A percentile compares a stretch with the other conserved stretches of the same genome.
phyloP scores from a whole-genome alignment of 768 basidiomycete species.

The Boletales sp. region DNA sequence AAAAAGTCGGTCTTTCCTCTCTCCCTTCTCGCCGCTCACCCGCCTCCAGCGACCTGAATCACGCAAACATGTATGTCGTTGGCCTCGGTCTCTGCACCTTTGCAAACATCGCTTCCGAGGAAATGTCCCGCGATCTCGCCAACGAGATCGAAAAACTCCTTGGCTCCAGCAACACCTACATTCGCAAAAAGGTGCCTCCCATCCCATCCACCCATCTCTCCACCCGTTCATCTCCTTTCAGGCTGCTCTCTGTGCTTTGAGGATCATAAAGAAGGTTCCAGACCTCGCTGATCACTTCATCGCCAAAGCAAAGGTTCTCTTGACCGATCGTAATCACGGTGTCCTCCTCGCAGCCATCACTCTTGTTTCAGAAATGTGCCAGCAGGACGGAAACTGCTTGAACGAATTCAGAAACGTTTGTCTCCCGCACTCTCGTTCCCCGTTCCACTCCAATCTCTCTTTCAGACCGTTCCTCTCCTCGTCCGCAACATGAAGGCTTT shows the following conservation, averaged over 20 bases:
- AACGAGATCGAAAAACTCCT: slow-evolving; percentile 98
- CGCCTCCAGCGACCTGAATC: slow-evolving; percentile 88
- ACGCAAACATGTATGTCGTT: slow-evolving; percentile 98
- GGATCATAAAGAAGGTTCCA: slow-evolving; percentile 94
- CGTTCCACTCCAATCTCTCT: slow-evolving; percentile 6
- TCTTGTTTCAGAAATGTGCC: slow-evolving; percentile 92
- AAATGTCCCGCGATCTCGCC: slow-evolving; percentile 97
- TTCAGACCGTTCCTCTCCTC: slow-evolving; percentile 84
- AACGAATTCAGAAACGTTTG: slow-evolving; percentile 89
- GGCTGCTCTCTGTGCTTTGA: slow-evolving; percentile 93
- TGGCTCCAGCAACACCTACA: slow-evolving; percentile 97
- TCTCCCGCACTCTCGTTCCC: slow-evolving; percentile 3
- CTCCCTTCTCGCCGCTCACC: slow-evolving; percentile 6
- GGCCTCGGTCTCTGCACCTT: slow-evolving; percentile 97
- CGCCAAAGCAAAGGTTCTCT: slow-evolving; percentile 80
- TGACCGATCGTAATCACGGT: slow-evolving; percentile 96
- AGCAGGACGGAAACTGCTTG: slow-evolving; percentile 64
- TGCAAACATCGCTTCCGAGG: slow-evolving; percentile 98
- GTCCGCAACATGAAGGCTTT: slow-evolving; percentile 94
- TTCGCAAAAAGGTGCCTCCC: slow-evolving; percentile 85
- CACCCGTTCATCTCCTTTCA: slow-evolving; percentile 28
- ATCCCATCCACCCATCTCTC: not conserved
- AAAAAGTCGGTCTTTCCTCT: slow-evolving; percentile 68
- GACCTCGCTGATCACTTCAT: slow-evolving; percentile 94
- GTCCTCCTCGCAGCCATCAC: slow-evolving; percentile 94